These are phyloP conservation scores for Kwoniella dendrophila DNA, from an alignment of 768 basidiomycete genomes.

Conservation along the genomic window DNA sequence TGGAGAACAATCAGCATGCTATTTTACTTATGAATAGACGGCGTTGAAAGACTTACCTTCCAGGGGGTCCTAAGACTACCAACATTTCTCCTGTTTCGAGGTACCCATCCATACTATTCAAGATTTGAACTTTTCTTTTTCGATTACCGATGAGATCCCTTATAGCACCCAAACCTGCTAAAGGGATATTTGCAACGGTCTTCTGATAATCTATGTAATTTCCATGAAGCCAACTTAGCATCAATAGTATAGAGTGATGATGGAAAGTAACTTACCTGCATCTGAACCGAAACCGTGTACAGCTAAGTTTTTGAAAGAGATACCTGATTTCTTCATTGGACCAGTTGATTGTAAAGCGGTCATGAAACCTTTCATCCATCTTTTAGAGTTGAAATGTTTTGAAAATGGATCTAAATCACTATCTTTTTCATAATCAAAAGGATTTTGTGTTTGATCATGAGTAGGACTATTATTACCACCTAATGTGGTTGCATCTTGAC, in stretches of 20 bases:
- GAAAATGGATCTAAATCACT: conserved; percentile 57
- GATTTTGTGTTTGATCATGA: too few relatives aligned
- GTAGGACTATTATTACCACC: too few relatives aligned
- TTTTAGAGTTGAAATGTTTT: conserved; percentile 54
- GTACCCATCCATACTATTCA: conserved; percentile 67
- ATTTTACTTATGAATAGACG: too few relatives aligned
- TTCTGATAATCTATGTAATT: conserved; percentile 57
- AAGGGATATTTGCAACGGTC: conserved; percentile 57
- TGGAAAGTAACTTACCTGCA: conserved; percentile 33
- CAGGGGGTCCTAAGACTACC: conserved; percentile 60
- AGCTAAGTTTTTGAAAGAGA: conserved; percentile 57
- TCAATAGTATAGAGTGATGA: background rate
- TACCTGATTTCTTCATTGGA: conserved; percentile 41
- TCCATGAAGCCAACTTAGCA: background rate
- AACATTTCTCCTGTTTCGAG: conserved; percentile 78
- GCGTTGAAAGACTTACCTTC: conserved; percentile 49
- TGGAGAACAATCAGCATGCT: conserved; percentile 3
- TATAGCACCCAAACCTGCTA: conserved; percentile 25
- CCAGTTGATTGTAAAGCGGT: conserved; percentile 23
- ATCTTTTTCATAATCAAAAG: conserved; percentile 50
- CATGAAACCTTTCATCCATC: conserved; percentile 55
- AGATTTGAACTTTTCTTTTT: conserved; percentile 59
- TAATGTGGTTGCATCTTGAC: background rate
- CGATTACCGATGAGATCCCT: conserved; percentile 40
- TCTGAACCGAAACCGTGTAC: conserved; percentile 53